A percentile compares a stretch with the other conserved stretches of the same genome.
phyloP scores from a whole-genome alignment of 192 early-diverging fungal species.

The Podila horticola region DNA sequence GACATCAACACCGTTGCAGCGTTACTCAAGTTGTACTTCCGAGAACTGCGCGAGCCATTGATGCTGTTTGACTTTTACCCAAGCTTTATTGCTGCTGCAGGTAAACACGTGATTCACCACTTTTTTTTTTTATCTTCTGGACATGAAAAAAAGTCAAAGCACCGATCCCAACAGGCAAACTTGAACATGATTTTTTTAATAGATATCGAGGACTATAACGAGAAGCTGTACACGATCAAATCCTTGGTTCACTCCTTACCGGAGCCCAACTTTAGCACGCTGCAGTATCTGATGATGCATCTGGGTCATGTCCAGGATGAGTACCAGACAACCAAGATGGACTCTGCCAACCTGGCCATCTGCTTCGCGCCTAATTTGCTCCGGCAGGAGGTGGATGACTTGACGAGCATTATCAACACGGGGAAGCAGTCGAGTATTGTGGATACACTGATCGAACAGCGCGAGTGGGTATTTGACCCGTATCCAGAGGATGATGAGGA shows the following conservation, averaged over 20 bases:
- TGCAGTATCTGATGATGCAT: conserved; percentile 73
- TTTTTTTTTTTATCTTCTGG: neutral
- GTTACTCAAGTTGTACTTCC: conserved; percentile 80
- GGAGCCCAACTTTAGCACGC: conserved; percentile 62
- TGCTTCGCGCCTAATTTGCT: conserved; percentile 89
- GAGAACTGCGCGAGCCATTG: conserved; percentile 76
- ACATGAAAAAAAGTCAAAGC: neutral
- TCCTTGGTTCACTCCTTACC: conserved; percentile 75
- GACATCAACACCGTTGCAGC: conserved; percentile 78
- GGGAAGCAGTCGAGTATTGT: conserved; percentile 76
- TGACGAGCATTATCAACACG: conserved; percentile 74
- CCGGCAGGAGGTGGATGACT: conserved; percentile 61
- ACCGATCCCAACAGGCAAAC: neutral
- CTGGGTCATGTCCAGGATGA: conserved; percentile 71
- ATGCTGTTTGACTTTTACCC: conserved; percentile 78
- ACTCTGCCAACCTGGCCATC: conserved; percentile 86
- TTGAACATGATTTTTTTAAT: neutral
- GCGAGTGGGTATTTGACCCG: conserved; percentile 67
- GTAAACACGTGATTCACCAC: conserved; percentile 18
- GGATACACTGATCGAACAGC: conserved; percentile 75
- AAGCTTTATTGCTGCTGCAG: conserved; percentile 73
- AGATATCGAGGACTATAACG: conserved; percentile 72
- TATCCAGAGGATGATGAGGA: conserved; percentile 53
- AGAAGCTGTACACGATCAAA: conserved; percentile 74
- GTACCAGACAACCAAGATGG: conserved; percentile 88